phyloP scores from a whole-genome alignment of 768 basidiomycete species.

The Boletus barrowsii region DNA sequence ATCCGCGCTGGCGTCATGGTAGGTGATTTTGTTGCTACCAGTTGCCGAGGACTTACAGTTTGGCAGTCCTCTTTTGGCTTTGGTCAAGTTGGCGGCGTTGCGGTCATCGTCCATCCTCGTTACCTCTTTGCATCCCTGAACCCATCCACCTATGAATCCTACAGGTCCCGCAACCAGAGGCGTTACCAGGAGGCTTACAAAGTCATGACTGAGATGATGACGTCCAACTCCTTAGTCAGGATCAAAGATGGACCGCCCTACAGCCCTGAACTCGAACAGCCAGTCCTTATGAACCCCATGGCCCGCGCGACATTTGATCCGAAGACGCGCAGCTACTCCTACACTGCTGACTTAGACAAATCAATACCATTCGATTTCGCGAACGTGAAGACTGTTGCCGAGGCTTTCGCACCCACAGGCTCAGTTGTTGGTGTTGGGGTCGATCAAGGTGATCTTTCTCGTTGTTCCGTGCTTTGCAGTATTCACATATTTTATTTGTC shows the following conservation, averaged over 20 bases:
- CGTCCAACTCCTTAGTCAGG: conserved; percentile 87
- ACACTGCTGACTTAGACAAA: conserved; percentile 60
- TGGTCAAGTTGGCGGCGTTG: conserved; percentile 96
- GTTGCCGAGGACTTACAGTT: neutral
- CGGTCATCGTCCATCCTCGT: conserved; percentile 85
- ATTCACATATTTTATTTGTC: conserved; percentile 4
- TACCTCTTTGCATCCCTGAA: conserved; percentile 85
- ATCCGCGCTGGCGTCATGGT: conserved; percentile 87
- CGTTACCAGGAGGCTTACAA: conserved; percentile 78
- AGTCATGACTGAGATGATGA: conserved; percentile 95
- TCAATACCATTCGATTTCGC: conserved; percentile 52
- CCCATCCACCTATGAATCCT: conserved; percentile 72
- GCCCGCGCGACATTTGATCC: conserved; percentile 78
- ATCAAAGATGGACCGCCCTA: conserved; percentile 95
- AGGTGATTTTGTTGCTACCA: conserved; percentile 20
- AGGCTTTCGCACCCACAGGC: conserved; percentile 34
- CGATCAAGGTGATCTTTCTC: conserved; percentile 66
- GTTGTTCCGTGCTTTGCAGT: neutral
- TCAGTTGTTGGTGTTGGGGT: conserved; percentile 78
- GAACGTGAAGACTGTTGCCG: conserved; percentile 65
- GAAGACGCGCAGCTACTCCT: conserved; percentile 86
- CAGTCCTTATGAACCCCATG: conserved; percentile 88
- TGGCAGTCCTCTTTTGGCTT: conserved; percentile 90
- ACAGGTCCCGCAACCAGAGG: conserved; percentile 62
- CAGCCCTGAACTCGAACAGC: conserved; percentile 76